Base-by-base conservation (phyloP, 108 stramenopile species). In the Tribonema minus region DNA sequence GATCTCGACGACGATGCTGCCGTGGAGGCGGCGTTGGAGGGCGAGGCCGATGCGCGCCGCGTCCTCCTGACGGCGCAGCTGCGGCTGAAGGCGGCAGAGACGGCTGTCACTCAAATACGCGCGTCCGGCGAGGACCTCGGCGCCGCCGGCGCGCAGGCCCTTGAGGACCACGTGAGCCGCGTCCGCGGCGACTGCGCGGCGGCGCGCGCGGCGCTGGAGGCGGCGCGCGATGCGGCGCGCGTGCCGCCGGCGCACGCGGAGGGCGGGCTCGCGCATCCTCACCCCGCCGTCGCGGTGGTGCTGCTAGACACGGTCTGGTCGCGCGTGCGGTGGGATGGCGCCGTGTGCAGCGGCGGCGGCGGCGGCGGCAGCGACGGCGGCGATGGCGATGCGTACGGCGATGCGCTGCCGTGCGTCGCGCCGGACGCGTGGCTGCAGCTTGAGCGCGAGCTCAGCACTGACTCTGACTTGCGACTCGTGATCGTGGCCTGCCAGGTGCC, bases 401-500 rank as follows among this genome's bases (percentile, higher is more conserved):
- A 12, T 12, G 31, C 58, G 3, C 30, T 27, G 72, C 72, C 63
- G n/a, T 29, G 62, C 23, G 20, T 73, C 1, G 37, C 59, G 1
- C 39, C 20, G 37, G 30, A 62, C 15, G 72, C 72, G 9, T 73
- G 72, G 72, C 38, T 63, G 2, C 15, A 37, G 5, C 31, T 73
- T 23, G 60, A 62, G 39, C 20, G 37, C 28, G 30, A 73, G 63
- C 63, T 73, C 23, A 29, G 31, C 39, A 63, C 36, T 27, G 72
- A 73, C 20, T 73, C 72, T 12, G 72, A 73, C 26, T 62, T 73
- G 1, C 30, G 72, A 15, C 62, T 73, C 28, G 29, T 73, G 4
- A 38, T 73, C 25, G 72, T 73, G 15, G 72, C 31, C 72, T 28
- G 62, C 38, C 72, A 35, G 62, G 72, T 73, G 37, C 38, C 58